A percentile compares a stretch with the other conserved stretches of the same genome.
Evolutionary conservation across 148 eudicot genomes (phyloP).

Genomic region (Rhododendron kiyosumense): DNA sequence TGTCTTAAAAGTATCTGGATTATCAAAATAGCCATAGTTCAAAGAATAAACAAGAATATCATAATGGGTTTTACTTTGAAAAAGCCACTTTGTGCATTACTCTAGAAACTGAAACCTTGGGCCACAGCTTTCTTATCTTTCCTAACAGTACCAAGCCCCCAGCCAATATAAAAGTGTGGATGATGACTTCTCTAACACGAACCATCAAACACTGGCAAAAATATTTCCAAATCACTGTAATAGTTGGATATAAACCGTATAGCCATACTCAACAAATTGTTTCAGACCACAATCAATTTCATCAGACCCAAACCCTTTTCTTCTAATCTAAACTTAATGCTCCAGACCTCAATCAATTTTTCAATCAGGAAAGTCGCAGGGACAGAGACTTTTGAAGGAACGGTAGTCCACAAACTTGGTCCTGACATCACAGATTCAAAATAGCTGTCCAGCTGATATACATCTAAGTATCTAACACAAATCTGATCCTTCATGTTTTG

Average conservation of each 20-base stretch:
- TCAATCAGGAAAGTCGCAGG: not conserved
- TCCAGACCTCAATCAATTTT: not conserved
- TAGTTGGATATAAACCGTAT: not conserved
- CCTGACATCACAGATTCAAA: not conserved
- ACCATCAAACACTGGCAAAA: not conserved
- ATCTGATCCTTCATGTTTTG: not conserved
- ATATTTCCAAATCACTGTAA: not conserved
- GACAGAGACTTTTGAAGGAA: not conserved
- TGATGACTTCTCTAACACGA: not conserved
- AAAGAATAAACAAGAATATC: not conserved
- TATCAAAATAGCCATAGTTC: not conserved
- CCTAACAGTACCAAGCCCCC: not conserved
- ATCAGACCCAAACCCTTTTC: not conserved
- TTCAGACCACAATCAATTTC: not conserved
- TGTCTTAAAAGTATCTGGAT: not conserved
- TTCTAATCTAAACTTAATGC: not conserved
- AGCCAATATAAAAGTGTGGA: not conserved
- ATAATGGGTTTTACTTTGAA: not conserved
- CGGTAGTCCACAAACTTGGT: not conserved
- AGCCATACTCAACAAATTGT: not conserved
- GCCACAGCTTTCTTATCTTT: not conserved
- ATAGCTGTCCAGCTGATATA: not conserved
- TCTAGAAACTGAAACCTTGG: not conserved
- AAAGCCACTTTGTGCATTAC: not conserved
- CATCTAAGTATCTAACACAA: not conserved